Conservation (phyloP, 352 stramenopile genomes). For the Pythium scleroteichum region DNA sequence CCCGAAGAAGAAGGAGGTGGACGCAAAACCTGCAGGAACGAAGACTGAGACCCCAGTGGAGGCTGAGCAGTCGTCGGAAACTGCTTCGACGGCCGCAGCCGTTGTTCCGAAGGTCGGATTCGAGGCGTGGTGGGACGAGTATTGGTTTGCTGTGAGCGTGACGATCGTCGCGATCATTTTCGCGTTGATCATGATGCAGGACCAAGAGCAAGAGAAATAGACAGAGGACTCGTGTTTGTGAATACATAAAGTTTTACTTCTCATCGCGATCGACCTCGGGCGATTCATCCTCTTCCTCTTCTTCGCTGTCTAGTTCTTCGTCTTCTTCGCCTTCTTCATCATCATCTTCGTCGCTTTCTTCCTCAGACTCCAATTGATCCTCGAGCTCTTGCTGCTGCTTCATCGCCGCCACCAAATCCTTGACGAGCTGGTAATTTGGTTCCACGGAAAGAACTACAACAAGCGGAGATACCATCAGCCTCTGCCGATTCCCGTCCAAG, state of each 20-base stretch:
- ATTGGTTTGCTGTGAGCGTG: conserved; percentile 30
- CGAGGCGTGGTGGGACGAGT: conserved; percentile 29
- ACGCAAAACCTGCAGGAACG: neutral
- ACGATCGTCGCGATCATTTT: conserved; percentile 29
- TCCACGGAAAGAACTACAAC: conserved; percentile 60
- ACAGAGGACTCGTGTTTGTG: conserved; percentile 3
- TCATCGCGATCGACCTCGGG: conserved; percentile 28
- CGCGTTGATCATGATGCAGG: conserved; percentile 20
- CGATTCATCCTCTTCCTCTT: conserved; percentile 25
- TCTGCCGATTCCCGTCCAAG: neutral
- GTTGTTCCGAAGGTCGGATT: conserved; percentile 5
- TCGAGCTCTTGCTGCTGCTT: conserved; percentile 56
- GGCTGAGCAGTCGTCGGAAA: conserved; percentile 10
- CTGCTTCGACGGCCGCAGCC: conserved; percentile 9
- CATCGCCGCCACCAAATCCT: conserved; percentile 61
- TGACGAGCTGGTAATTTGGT: conserved; percentile 63
- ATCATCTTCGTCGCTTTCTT: conserved; percentile 63
- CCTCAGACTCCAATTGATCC: conserved; percentile 39
- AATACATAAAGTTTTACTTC: conserved; percentile 21
- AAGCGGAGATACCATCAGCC: neutral
- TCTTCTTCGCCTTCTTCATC: conserved; percentile 60
- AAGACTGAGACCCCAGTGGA: conserved; percentile 2
- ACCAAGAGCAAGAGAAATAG: conserved; percentile 17
- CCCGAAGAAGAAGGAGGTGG: conserved; percentile 1
- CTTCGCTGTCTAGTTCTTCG: conserved; percentile 44